Percentiles rank a stretch among this genome's conserved stretches.
phyloP scores from a whole-genome alignment of 1,284 basidiomycete species.

The Neonothopanus nambi region DNA sequence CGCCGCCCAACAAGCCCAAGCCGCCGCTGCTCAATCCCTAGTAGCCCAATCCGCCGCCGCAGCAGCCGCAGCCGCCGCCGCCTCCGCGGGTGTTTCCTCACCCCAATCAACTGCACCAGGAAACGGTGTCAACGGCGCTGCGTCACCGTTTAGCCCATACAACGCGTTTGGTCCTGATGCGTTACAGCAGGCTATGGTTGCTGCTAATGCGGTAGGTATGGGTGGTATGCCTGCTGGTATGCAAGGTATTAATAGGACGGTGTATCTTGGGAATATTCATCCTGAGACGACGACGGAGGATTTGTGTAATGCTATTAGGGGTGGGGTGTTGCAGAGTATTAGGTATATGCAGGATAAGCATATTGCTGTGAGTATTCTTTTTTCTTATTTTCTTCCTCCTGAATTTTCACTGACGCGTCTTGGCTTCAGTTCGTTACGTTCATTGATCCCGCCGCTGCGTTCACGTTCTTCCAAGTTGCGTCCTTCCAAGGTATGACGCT shows the following conservation, averaged over 20 bases:
- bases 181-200: slow-evolving; percentile 16
- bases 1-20: slow-evolving; percentile 78
- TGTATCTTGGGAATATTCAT: slow-evolving; percentile 93
- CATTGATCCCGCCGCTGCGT: slow-evolving; percentile 85
- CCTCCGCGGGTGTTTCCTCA: slow-evolving; percentile 17
- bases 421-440: slow-evolving; percentile 81
- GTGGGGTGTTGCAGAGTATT: slow-evolving; percentile 88
- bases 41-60: slow-evolving; percentile 59
- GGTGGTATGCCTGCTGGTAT: slow-evolving; percentile 29
- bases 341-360: slow-evolving; percentile 93
- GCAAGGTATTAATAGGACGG: slow-evolving; percentile 78
- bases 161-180: slow-evolving; percentile 51
- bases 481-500: slow-evolving; percentile 85
- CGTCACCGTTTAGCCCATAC: slow-evolving; percentile 58
- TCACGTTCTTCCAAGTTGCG: slow-evolving; percentile 90
- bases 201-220: slow-evolving; percentile 19
- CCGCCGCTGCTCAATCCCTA: slow-evolving; percentile 78
- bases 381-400: slow-evolving; percentile 6
- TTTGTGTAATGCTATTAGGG: slow-evolving; percentile 90
- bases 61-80: slow-evolving; percentile 29
- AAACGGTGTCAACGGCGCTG: slow-evolving; percentile 5
- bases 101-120: slow-evolving; percentile 8
- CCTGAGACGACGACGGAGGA: slow-evolving; percentile 92
- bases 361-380: slow-evolving; percentile 68
- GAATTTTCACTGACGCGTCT: slow-evolving; percentile 5